Conservation (phyloP, 1,284 basidiomycete genomes). For the Tilletia setariae region DNA sequence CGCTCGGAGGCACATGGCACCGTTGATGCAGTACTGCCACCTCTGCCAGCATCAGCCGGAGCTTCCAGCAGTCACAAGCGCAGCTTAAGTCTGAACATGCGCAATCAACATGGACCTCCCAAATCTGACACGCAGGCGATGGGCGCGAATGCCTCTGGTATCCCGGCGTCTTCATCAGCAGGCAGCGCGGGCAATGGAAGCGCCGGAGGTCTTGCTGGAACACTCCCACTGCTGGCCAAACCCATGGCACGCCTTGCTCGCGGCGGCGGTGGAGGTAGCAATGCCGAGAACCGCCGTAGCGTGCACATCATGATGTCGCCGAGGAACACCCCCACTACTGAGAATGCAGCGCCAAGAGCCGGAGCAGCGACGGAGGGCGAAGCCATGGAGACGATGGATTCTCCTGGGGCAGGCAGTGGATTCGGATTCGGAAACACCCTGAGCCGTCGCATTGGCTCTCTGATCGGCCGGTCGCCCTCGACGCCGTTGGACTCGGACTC, state of each 20-base stretch:
- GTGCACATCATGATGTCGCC: constrained; percentile 23
- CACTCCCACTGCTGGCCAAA: background rate
- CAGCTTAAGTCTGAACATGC: constrained; percentile 33
- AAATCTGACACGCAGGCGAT: background rate
- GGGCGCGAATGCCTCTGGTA: constrained; percentile 10
- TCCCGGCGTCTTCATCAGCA: constrained; percentile 12
- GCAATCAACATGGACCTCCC: background rate
- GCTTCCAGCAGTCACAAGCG: constrained; percentile 36
- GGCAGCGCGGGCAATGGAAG: background rate
- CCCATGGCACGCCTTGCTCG: constrained; percentile 5
- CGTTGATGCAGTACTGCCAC: constrained; percentile 10
- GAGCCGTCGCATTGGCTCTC: constrained; percentile 42
- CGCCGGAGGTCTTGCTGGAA: too few relatives aligned
- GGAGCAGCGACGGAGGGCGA: background rate
- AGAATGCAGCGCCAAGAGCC: too few relatives aligned
- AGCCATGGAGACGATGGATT: background rate
- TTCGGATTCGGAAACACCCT: constrained; percentile 34
- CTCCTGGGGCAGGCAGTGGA: constrained; percentile 16
- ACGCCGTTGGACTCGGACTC: constrained; percentile 36
- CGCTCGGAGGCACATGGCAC: background rate
- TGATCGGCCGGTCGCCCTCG: constrained; percentile 42
- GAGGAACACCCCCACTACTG: background rate
- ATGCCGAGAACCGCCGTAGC: constrained; percentile 25
- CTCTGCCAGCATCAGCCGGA: constrained; percentile 15
- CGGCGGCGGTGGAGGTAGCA: background rate